Percentiles rank a stretch among this genome's conserved stretches.
Conservation (phyloP, 768 basidiomycete genomes). For the Boletus tomentosulus region DNA sequence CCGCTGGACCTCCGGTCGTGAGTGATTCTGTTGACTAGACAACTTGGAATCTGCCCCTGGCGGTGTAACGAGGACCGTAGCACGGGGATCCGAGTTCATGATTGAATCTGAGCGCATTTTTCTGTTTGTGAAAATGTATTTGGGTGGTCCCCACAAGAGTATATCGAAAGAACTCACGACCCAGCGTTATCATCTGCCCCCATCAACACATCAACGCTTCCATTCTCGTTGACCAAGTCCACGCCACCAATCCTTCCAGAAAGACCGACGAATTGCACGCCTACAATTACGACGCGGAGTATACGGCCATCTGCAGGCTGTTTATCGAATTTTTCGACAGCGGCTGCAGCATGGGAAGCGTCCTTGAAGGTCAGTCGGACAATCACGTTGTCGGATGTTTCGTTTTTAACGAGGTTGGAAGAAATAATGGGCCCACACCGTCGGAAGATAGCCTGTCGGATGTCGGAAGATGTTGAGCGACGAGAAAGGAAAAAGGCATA, state of each 20-base stretch:
- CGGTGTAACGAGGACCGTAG: constrained; percentile 62
- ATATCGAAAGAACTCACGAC: constrained; percentile 42
- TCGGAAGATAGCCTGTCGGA: constrained; percentile 65
- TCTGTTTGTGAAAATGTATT: constrained; percentile 33
- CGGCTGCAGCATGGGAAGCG: constrained; percentile 54
- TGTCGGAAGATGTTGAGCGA: not conserved
- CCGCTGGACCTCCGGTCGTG: constrained; percentile 21
- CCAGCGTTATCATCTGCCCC: constrained; percentile 38
- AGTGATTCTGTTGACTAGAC: constrained; percentile 35
- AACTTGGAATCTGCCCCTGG: constrained; percentile 59
- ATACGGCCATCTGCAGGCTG: constrained; percentile 80
- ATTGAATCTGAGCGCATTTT: constrained; percentile 86
- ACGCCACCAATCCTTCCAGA: constrained; percentile 56
- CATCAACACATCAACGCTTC: constrained; percentile 54
- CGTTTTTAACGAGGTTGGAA: constrained; percentile 21
- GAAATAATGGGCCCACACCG: constrained; percentile 66
- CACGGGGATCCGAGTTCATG: constrained; percentile 54
- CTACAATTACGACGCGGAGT: constrained; percentile 61
- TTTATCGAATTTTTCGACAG: constrained; percentile 72
- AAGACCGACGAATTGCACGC: constrained; percentile 50
- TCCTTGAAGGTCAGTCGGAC: constrained; percentile 75
- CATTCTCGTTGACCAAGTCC: constrained; percentile 39
- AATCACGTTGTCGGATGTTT: constrained; percentile 37
- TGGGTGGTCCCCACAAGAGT: not conserved
- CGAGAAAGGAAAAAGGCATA: not conserved